Evolutionary conservation across 345 rosid genomes (phyloP), one percentile per base, ranked within the genome.

Genomic region (Fremontodendron californicum): DNA sequence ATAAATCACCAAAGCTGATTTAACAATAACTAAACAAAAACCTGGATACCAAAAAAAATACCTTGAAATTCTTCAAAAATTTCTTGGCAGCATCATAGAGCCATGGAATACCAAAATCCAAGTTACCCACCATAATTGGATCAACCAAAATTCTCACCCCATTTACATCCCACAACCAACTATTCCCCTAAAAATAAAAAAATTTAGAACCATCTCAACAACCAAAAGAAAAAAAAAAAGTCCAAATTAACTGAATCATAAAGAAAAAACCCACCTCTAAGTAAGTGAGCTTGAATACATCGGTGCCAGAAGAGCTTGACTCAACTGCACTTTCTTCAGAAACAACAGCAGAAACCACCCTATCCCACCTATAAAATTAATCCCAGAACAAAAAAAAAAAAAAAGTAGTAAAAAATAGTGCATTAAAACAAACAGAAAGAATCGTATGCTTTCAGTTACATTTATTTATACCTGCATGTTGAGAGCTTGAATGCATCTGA

Each of bases 91-190:
- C 94, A 88, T 91, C 98, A 86, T 89, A 93, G 52, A 93, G 93
- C 97, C 87, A 89, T 16, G 97, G 96, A 81, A 95, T 91, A 74
- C 97, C 99, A 81, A 95, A 95, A 78, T 93, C 99, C 90, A 93
- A 88, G 87, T 87, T 91, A 46, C 97, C 99, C 67, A 91, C 97
- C 80, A 93, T 79, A 70, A 94, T 93, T 39, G 95, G 97, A 77
- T 93, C 97, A 73, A 93, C 98, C 83, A 93, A 87, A 75, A 89
- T 72, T 77, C 75, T 90, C 76, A 89, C 45, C n/a, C 90, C 97
- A 76, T 84, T 79, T 3, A 89, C 90, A 66, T 91, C 96, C 97
- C 99, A 95, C 74, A 90, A 68, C 96, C 99, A 93, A 86, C 96
- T 90, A 79, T 91, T 93, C 4, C 98, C 98, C 98, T 91, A 78